Base-by-base conservation (phyloP, 441 rosid genomes). In the Adansonia madagascariensis region DNA sequence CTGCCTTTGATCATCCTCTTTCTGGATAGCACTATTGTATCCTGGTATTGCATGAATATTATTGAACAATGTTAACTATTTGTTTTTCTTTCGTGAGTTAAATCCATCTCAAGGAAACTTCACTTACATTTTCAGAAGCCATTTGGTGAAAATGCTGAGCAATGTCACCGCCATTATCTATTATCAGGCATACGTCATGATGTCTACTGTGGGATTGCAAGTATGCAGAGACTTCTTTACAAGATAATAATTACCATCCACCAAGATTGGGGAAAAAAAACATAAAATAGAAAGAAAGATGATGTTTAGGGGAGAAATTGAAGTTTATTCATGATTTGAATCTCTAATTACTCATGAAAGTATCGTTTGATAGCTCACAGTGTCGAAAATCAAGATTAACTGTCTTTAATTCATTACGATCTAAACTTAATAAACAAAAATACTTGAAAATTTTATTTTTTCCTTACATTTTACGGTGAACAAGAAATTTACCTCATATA, bases 181-280 rank as follows among this genome's bases (percentile, higher is more conserved):
- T 61, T 61, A 59, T 18, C 62, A 67, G 82, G 22, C 47, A 80
- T 11, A 66, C 67, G 78, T 70, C 85, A 74, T 75, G 60, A 59
- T 76, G 78, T 75, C 76, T 85, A 77, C 83, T 79, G 78, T 82
- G 79, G 46, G 89, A 84, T 77, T 80, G 87, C 81, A 92, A 77
- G 77, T 87, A 92, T 61, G 79, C 82, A 49, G 97, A 80, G 61
- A 89, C 91, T 73, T 92, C 97, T 83, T 85, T 89, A 87, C 93
- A 92, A 27, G 93, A 86, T 57, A 87, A 1, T 84, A 92, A 89
- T 6, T 92, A 95, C 59, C 85, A 84, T 78, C 97, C 97, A 68
- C 85, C 83, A 5, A 94, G 93, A 77, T 94, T 92, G 86, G 41
- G 82, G 46, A 47, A 80, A 44, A 44, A 27, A 27, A 27, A 1